A percentile compares a stretch with the other conserved stretches of the same genome.
Conservation (phyloP, 192 early-diverging fungal species). For the Gigaspora rosea region DNA sequence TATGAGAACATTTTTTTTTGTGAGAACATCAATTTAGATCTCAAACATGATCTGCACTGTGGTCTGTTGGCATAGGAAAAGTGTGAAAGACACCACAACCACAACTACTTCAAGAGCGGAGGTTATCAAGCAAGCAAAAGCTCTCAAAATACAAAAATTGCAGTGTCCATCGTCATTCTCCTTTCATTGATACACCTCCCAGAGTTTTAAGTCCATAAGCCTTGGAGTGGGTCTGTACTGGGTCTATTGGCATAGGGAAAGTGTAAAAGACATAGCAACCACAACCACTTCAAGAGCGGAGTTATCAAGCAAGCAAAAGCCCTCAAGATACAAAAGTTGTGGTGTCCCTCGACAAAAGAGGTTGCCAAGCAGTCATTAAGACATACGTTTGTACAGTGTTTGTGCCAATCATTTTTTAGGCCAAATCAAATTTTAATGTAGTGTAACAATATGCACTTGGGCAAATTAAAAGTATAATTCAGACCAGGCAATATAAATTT, state of each 20-base stretch:
- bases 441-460: no score
- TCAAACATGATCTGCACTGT: not conserved
- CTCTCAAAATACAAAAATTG: slow-evolving; percentile 24
- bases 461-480: no score
- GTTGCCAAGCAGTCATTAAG: no score
- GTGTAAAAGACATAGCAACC: slow-evolving; percentile 20
- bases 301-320: slow-evolving; percentile 2
- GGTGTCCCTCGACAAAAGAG: not conserved
- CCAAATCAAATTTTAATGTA: no score
- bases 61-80: no score
- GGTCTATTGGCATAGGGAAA: no score
- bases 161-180: slow-evolving; percentile 8
- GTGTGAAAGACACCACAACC: slow-evolving; percentile 9
- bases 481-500: no score
- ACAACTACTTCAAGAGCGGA: slow-evolving; percentile 27
- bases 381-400: no score
- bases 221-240: no score
- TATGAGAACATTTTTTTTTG: no score
- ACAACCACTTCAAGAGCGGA: slow-evolving; percentile 20
- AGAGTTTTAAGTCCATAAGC: not conserved
- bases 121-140: slow-evolving; percentile 26
- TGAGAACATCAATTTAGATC: not conserved
- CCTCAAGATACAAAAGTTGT: slow-evolving; percentile 26
- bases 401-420: no score
- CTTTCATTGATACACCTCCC: slow-evolving; percentile 13